Base-by-base conservation (phyloP, 192 early-diverging fungal genomes). In the Backusella westeae region DNA sequence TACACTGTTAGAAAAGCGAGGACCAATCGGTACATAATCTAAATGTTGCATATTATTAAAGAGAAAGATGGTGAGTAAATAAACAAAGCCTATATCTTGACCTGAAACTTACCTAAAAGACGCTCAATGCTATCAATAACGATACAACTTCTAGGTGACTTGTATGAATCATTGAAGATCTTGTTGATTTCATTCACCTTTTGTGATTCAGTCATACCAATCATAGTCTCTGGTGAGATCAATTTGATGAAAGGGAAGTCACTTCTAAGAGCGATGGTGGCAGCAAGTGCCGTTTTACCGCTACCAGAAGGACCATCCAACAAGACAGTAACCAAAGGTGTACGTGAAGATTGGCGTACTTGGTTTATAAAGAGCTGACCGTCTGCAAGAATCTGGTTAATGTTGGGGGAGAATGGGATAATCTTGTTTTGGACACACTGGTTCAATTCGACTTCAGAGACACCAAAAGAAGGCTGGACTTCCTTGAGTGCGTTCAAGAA, bases 221-320 rank as follows among this genome's bases (percentile, higher is more conserved):
- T 91, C 96, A 99, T 97, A 23, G 86, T 87, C 76, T 98, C 98
- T 12, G 98, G 97, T 0, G 97, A 97, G 52, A 99, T 94, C 41
- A 99, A 84, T 84, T 97, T 98, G 82, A 98, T 94, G 82, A 99
- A 98, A 7, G 98, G 98, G 79, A 96, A 99, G 34, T 95, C 89
- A 56, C 92, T 94, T 32, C 88, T 81, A 86, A 94, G 93, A 6
- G 96, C 98, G 66, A 98, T 94, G 3, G 91, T 95, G n/a, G 97
- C 96, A 6, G 98, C 98, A 73, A 99, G 81, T 15, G 98, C 96
- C 0, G 96, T 98, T 81, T 98, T 99, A 72, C 98, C 98, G 73
- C 89, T 89, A 67, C 94, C 94, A 8, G 94, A 82, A 5, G 95
- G 93, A 71, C 94, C 96, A 80, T 97, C 93, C 32, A 99, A 81